Evolutionary conservation across 106 monocot species (phyloP).

Genomic region (Ottelia alismoides): DNA sequence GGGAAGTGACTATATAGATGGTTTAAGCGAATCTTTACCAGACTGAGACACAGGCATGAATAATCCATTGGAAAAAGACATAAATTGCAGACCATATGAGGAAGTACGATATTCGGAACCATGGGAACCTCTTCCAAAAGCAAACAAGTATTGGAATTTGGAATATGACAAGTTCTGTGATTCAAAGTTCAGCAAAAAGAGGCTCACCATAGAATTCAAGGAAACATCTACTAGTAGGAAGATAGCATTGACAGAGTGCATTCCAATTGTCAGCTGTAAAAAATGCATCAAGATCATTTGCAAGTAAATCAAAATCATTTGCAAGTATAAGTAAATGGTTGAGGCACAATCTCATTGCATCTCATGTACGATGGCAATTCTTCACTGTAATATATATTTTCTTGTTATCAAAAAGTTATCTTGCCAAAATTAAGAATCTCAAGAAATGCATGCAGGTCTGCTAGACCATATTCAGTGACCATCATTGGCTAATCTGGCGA

Average conservation of each 20-base stretch:
- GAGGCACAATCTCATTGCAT: too few relatives aligned
- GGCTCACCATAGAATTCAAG: slow-evolving; percentile 56
- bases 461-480: too few relatives aligned
- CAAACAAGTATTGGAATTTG: neutral
- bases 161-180: neutral
- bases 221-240: slow-evolving; percentile 56
- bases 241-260: slow-evolving; percentile 76
- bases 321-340: too few relatives aligned
- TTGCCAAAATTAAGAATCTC: too few relatives aligned
- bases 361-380: too few relatives aligned
- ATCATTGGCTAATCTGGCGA: too few relatives aligned
- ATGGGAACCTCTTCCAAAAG: slow-evolving; percentile 51
- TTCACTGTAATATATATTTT: too few relatives aligned
- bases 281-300: too few relatives aligned
- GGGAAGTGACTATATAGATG: neutral
- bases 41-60: slow-evolving; percentile 46
- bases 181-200: neutral
- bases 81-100: slow-evolving; percentile 52
- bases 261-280: slow-evolving; percentile 53
- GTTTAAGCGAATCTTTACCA: slow-evolving; percentile 26
- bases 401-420: too few relatives aligned
- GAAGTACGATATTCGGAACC: slow-evolving; percentile 81
- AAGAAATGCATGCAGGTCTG: too few relatives aligned
- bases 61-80: slow-evolving; percentile 71
- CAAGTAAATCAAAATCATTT: too few relatives aligned